Evolutionary conservation across 257 asterid species (phyloP), one percentile per base, ranked within the genome.

Genomic region (Datura wrightii): DNA sequence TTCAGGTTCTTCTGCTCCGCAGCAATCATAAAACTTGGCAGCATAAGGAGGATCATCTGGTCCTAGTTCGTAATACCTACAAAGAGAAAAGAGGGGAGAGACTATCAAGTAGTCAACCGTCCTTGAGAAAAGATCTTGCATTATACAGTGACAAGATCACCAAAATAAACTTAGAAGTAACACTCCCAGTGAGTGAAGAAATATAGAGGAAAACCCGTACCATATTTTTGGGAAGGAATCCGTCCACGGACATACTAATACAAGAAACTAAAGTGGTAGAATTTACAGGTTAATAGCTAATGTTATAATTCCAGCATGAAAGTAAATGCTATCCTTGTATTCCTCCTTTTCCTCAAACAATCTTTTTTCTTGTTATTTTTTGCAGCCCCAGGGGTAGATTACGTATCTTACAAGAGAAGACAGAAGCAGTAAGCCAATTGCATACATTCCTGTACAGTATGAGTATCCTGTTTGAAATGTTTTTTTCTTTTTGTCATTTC

Each of bases 21-120:
- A 94, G 80, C 98, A 96, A 78, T 96, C 98, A 37, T 92, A 94
- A 84, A 96, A 96, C 90, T 93, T 94, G 91, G 98, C 99, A 72
- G 98, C 97, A 81, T 96, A 94, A 5, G 98, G 98, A 42, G 98
- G 98, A 88, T 96, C 98, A 7, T 92, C 88, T 0, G 94, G 94
- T 79, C 96, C 93, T 91, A 96, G 84, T 89, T 95, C 98, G 19
- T 94, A 94, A 90, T 96, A 93, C 93, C 98, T 96, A 85, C 86
- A 83, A 56, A 10, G 70, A 31, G 85, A 44, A 42, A 24, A 24
- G n/a, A 82, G 66, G 59, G n/a, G 48, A 52, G 63, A 2, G 3
- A 52, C 34, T 31, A 0, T 69, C 79, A 69, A 69, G 13, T 67
- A 15, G 79, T 46, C 8, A 41, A 41, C 44, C 46, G 46, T 63